Percentiles rank a stretch among this genome's conserved stretches.
phyloP scores from a whole-genome alignment of 2,329 filamentous ascomycete genomes.

The Trichoderma aggressivum region DNA sequence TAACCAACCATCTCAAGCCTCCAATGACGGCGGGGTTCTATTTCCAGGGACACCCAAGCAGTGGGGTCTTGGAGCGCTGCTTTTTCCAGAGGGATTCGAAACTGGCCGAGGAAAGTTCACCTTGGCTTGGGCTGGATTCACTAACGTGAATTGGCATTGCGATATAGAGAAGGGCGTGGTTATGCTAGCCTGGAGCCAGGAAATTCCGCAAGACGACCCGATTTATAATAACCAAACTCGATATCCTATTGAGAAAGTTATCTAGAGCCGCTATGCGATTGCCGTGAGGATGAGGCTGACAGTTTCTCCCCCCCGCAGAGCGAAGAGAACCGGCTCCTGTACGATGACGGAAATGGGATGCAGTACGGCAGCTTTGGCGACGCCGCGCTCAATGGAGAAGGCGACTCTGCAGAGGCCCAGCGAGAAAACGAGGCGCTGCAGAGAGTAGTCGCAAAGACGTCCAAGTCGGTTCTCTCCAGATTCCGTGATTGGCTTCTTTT shows the following conservation, averaged over 20 bases:
- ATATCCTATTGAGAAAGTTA: not conserved
- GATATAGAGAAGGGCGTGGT: not conserved
- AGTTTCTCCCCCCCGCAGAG: constrained; percentile 38
- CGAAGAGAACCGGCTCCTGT: constrained; percentile 56
- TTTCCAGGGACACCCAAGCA: not conserved
- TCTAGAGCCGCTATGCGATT: not conserved
- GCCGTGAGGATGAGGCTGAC: constrained; percentile 2
- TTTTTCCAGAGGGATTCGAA: not conserved
- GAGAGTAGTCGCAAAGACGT: constrained; percentile 60
- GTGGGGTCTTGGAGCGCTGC: not conserved
- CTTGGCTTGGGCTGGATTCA: not conserved
- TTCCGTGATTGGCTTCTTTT: not conserved
- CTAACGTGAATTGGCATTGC: not conserved
- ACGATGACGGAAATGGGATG: constrained; percentile 57
- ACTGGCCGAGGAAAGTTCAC: not conserved
- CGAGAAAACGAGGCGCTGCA: constrained; percentile 63
- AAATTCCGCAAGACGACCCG: not conserved
- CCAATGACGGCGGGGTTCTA: not conserved
- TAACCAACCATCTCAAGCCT: not conserved
- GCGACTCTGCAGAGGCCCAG: constrained; percentile 60
- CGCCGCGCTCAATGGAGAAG: constrained; percentile 50
- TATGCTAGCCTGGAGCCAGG: not conserved
- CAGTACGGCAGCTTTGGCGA: constrained; percentile 64
- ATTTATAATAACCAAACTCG: not conserved
- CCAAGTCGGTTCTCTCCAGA: constrained; percentile 48